Base-by-base conservation (phyloP, 2,329 filamentous ascomycete genomes). In the Didymellaceae sp. region DNA sequence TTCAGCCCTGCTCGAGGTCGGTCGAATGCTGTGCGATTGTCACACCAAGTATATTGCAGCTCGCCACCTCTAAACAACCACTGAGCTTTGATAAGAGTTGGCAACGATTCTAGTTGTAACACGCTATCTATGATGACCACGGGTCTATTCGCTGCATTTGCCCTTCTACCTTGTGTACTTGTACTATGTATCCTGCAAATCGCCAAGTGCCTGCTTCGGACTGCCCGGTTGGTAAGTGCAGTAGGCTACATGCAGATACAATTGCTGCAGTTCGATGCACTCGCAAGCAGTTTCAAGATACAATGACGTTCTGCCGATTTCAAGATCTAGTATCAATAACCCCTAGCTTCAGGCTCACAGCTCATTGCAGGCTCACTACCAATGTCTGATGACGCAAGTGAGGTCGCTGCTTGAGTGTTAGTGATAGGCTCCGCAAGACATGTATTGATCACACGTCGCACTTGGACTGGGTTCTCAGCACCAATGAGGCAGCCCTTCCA, bases 381-480 rank as follows among this genome's bases (percentile, higher is more conserved):
- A 21, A 28, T 30, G 32, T 46, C 25, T 35, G 32, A 32, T 52
- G 42, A 46, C 26, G 48, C 48, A 42, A 18, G 21, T 33, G 16
- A 45, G n/a, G 9, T 35, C 38, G 31, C 31, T 34, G 26, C 34
- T 44, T 25, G 10, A 28, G 6, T 13, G 10, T 28, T 13, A 28
- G 26, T 13, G 11, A 24, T 41, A 17, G 18, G 26, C 14, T 9
- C 26, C 35, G 31, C 25, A 37, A 33, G 18, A 21, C 40, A 34
- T 33, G 46, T 5, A 13, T 6, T 28, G 24, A 40, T 40, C 40
- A 40, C 34, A 17, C 38, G 21, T 33, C 25, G 21, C 10, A 2
- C 16, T 35, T 37, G 42, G 16, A 21, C 25, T 32, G 21, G 14
- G 13, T 43, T 25, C 20, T 35, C 35, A 20, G 18, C 25, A 32